Evolutionary conservation across 768 basidiomycete genomes (phyloP).

Genomic region (Auriculariales sp.): DNA sequence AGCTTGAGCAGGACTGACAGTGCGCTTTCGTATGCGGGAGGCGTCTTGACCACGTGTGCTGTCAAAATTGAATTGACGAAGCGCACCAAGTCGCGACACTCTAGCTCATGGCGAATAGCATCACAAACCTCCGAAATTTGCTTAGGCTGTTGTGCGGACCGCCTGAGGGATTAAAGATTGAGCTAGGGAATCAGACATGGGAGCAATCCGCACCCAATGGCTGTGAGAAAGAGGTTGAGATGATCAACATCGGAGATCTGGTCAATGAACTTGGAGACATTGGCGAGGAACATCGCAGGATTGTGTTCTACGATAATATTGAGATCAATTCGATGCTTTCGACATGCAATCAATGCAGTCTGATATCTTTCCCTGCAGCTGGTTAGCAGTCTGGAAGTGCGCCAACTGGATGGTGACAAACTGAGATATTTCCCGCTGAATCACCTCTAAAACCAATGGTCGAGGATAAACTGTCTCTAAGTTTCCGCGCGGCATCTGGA

Average conservation of each 20-base stretch:
- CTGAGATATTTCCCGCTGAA: slow-evolving; percentile 52
- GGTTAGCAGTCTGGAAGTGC: background rate
- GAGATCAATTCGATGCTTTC: slow-evolving; percentile 88
- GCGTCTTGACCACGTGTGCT: slow-evolving; percentile 81
- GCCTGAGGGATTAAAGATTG: slow-evolving; percentile 26
- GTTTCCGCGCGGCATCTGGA: slow-evolving; percentile 98
- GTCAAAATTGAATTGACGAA: slow-evolving; percentile 89
- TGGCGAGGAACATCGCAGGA: slow-evolving; percentile 45
- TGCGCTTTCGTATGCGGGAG: slow-evolving; percentile 81
- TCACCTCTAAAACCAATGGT: slow-evolving; percentile 76
- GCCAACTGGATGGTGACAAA: slow-evolving; percentile 7
- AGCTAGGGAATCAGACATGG: background rate
- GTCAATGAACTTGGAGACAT: slow-evolving; percentile 55
- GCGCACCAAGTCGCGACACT: slow-evolving; percentile 52
- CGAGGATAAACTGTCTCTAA: slow-evolving; percentile 90
- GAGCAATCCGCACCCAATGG: slow-evolving; percentile 46
- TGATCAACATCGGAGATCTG: slow-evolving; percentile 85
- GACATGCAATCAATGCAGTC: slow-evolving; percentile 79
- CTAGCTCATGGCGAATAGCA: slow-evolving; percentile 55
- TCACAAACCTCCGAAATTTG: slow-evolving; percentile 62
- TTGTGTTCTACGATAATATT: slow-evolving; percentile 78
- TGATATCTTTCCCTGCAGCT: slow-evolving; percentile 52
- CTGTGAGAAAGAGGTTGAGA: slow-evolving; percentile 82
- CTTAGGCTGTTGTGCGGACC: slow-evolving; percentile 40
- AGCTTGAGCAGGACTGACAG: slow-evolving; percentile 60